These are phyloP conservation scores for Diutina neorugosa DNA, from an alignment of 1,139 yeast genomes.

Conservation along the genomic window DNA sequence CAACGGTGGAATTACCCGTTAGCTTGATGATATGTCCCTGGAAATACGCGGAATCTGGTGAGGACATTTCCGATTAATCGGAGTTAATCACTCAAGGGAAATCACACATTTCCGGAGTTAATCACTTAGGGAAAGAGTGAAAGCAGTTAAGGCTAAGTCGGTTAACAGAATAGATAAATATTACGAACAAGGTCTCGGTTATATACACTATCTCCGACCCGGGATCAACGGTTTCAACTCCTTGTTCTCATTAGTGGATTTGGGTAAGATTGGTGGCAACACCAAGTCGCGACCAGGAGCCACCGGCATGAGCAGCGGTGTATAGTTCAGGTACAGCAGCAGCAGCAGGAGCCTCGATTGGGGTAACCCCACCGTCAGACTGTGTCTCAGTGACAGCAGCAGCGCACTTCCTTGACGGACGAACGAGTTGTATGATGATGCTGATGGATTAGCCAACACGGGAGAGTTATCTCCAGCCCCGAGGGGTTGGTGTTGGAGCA, in stretches of 20 bases:
- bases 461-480: background rate
- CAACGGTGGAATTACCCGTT: too few relatives aligned
- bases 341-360: background rate
- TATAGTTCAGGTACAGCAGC: conserved; percentile 2
- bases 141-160: too few relatives aligned
- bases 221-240: background rate
- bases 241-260: background rate
- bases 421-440: background rate
- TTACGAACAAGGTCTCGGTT: background rate
- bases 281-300: background rate
- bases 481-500: background rate
- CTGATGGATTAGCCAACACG: background rate
- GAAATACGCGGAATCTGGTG: too few relatives aligned
- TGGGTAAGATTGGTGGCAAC: background rate
- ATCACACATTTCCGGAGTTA: too few relatives aligned
- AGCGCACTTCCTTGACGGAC: background rate
- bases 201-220: background rate
- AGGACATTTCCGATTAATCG: too few relatives aligned
- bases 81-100: too few relatives aligned
- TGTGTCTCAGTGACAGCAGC: conserved; percentile 1
- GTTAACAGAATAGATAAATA: too few relatives aligned
- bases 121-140: too few relatives aligned
- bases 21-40: too few relatives aligned
- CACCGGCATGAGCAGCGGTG: background rate
- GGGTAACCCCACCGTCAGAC: background rate